Evolutionary conservation across 768 basidiomycete genomes (phyloP).

Genomic region (Podaxis carcinomalis): DNA sequence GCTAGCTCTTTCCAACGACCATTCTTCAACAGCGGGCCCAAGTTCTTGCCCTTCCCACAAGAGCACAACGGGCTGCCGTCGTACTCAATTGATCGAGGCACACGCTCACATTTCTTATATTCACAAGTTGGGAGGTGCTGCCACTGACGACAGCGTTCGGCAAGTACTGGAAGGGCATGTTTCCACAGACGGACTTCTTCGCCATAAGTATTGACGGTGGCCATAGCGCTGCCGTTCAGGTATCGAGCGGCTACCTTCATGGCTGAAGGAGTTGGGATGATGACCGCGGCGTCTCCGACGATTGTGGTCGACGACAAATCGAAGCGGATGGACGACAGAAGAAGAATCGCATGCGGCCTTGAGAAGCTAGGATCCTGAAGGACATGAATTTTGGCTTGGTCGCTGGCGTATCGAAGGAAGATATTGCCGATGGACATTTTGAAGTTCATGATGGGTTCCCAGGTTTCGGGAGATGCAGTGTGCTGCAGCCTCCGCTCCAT

Average conservation of each 20-base stretch:
- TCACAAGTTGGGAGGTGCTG: conserved; percentile 42
- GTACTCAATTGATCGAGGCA: conserved; percentile 36
- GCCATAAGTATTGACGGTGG: conserved; percentile 16
- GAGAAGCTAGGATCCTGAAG: not conserved
- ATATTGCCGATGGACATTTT: conserved; percentile 19
- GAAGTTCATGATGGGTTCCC: conserved; percentile 17
- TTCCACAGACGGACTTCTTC: conserved; percentile 45
- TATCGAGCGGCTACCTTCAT: conserved; percentile 15
- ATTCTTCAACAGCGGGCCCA: conserved; percentile 29
- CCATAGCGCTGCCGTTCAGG: conserved; percentile 11
- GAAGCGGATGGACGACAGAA: conserved; percentile 41
- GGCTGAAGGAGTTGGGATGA: conserved; percentile 28
- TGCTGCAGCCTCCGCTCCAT: conserved; percentile 13
- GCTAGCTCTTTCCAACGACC: conserved; percentile 35
- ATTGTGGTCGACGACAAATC: conserved; percentile 48
- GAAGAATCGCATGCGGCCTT: conserved; percentile 34
- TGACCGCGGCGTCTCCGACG: conserved; percentile 44
- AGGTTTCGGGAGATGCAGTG: not conserved
- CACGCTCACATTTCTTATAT: conserved; percentile 27
- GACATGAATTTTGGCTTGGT: not conserved
- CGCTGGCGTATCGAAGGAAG: conserved; percentile 13
- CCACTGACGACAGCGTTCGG: conserved; percentile 54
- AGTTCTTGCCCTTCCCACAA: conserved; percentile 48
- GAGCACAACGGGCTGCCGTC: conserved; percentile 41
- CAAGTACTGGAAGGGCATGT: conserved; percentile 43